A percentile compares a stretch with the other conserved stretches of the same genome.
Conservation (phyloP, 2,329 filamentous ascomycete genomes). For the Ophiostoma novo-ulmi region DNA sequence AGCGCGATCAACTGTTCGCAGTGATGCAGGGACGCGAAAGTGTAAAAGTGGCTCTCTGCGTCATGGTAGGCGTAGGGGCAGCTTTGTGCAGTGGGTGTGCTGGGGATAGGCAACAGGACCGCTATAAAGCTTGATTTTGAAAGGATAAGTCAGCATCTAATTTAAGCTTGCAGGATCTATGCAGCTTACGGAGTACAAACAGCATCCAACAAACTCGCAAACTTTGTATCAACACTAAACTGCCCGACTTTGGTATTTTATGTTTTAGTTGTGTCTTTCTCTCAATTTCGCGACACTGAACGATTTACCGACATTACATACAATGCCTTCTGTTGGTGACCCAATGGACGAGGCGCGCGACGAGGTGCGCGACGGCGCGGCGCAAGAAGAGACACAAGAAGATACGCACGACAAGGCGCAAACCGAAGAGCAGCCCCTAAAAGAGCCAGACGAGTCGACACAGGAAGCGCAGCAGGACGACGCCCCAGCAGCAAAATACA, state of each 20-base stretch:
- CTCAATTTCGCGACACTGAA: too few species aligned
- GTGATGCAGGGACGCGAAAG: background rate
- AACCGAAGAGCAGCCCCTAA: background rate
- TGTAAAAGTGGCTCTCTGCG: background rate
- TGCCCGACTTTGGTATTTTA: background rate
- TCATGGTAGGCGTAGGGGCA: background rate
- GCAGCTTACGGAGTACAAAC: background rate
- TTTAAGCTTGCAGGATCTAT: background rate
- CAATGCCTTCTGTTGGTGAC: background rate
- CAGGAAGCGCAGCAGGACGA: background rate
- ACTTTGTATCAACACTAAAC: background rate
- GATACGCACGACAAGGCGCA: background rate
- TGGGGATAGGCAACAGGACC: background rate
- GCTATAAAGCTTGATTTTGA: background rate
- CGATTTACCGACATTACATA: background rate
- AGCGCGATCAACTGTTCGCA: background rate
- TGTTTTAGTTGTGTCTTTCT: too few species aligned
- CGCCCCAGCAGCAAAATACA: background rate
- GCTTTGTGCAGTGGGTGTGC: background rate
- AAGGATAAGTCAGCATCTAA: conserved; percentile 4
- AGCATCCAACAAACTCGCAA: background rate
- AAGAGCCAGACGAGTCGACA: background rate
- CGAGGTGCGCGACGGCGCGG: background rate
- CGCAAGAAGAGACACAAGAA: background rate
- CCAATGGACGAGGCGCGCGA: background rate